Evolutionary conservation across 495 filamentous ascomycete species (phyloP), one percentile per base, ranked within the genome.

Genomic region (Neurospora sp.): DNA sequence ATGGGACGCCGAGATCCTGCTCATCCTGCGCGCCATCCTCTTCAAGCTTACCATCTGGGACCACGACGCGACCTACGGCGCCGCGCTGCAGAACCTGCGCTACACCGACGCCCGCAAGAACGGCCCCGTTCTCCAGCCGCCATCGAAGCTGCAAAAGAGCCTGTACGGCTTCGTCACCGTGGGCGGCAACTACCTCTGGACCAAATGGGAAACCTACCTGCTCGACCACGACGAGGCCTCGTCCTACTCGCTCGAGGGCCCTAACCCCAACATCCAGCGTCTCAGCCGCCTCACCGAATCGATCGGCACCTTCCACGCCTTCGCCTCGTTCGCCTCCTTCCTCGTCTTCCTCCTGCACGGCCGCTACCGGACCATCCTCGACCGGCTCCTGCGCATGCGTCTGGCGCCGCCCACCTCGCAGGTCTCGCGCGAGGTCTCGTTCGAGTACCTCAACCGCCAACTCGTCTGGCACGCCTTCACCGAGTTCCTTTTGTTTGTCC

Each of bases 391-490:
- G 45, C 88, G 93, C 70, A 91, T 99, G 79, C 91, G 96, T 35
- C 89, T 99, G 22, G 90, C 92, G 1, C 91, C 96, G 31, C 91
- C 91, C 18, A 93, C 91, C 18, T 91, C 87, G 75, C 92, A 96
- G 75, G 90, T 96, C 61, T 91, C 87, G 77, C 90, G 95, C 9
- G 93, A 98, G 81, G 94, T 99, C 18, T 94, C 91, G 1, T 98
- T 99, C 78, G 96, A 99, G 82, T 99, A 98, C 80, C 88, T 99
- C 61, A 99, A 99, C 79, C 91, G 96, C 16, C 96, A 99, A 81
- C 88, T 99, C 8, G 96, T 99, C 53, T 99, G 96, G 96, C 96
- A 99, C 79, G 96, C 96, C 20, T 98, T 99, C 77, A 99, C 96
- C 35, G 96, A 99, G 80, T 99, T 99, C 78, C 87, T 99, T 6